A percentile compares a stretch with the other conserved stretches of the same genome.
phyloP scores from a whole-genome alignment of 768 basidiomycete genomes.

The Tricholomella constricta region DNA sequence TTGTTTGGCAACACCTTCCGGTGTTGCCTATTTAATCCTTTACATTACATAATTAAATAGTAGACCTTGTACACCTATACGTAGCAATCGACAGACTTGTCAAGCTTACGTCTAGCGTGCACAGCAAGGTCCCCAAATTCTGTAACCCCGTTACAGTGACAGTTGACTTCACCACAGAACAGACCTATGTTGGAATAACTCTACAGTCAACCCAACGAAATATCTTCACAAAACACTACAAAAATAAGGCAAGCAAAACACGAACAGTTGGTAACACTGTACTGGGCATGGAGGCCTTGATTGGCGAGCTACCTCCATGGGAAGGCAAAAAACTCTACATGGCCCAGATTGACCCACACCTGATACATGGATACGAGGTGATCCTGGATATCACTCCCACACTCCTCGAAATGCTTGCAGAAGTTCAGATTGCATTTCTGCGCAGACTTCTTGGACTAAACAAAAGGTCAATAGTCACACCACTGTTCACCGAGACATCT shows the following conservation, averaged over 20 bases:
- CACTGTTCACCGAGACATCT: constrained; percentile 1
- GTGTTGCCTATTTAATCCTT: no score
- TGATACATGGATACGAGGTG: not conserved
- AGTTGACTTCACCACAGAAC: not conserved
- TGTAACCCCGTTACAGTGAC: no score
- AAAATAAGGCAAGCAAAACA: constrained; percentile 12
- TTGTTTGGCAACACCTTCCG: no score
- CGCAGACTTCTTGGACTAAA: not conserved
- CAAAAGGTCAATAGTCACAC: not conserved
- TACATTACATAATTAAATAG: no score
- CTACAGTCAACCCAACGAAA: constrained; percentile 2
- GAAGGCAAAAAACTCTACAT: constrained; percentile 1
- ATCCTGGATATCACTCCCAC: not conserved
- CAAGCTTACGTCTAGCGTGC: no score
- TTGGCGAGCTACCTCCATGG: not conserved
- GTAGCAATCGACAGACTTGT: no score
- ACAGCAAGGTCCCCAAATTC: no score
- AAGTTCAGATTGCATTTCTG: not conserved
- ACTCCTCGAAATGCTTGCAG: not conserved
- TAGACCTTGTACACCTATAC: no score
- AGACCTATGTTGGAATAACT: constrained; percentile 11
- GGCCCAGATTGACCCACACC: constrained; percentile 4
- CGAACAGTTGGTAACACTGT: not conserved
- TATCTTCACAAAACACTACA: constrained; percentile 13
- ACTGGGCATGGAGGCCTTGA: not conserved